These are phyloP conservation scores for Neonectria punicea DNA, from an alignment of 2,329 filamentous ascomycete genomes.

Conservation along the genomic window DNA sequence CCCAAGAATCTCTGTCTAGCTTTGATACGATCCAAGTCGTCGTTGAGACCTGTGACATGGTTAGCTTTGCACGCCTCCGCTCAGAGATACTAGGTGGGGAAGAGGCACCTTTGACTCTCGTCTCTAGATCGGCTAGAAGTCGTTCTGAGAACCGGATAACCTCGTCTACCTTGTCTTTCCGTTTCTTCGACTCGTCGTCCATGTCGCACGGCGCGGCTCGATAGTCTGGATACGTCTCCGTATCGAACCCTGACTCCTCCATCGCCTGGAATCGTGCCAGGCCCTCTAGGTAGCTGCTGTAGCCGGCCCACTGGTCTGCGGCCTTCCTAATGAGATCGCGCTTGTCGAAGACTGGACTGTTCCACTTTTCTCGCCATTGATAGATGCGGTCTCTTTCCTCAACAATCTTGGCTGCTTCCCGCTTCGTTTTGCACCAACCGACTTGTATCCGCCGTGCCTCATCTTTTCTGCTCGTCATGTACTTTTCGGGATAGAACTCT, in stretches of 20 bases:
- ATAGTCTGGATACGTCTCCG: slow-evolving; percentile 51
- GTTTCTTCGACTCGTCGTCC: slow-evolving; percentile 46
- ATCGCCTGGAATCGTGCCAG: slow-evolving; percentile 51
- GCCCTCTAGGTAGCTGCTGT: slow-evolving; percentile 50
- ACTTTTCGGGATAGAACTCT: slow-evolving; percentile 65
- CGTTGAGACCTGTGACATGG: slow-evolving; percentile 41
- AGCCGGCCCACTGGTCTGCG: slow-evolving; percentile 46
- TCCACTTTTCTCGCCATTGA: slow-evolving; percentile 44
- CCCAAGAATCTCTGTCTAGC: slow-evolving; percentile 53
- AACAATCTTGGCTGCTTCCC: slow-evolving; percentile 37
- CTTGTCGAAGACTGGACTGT: slow-evolving; percentile 42
- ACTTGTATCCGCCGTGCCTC: slow-evolving; percentile 58
- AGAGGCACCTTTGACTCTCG: slow-evolving; percentile 50
- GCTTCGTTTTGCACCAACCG: slow-evolving; percentile 48
- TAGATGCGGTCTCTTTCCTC: slow-evolving; percentile 42
- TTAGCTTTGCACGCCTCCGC: slow-evolving; percentile 31
- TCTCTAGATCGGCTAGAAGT: slow-evolving; percentile 49
- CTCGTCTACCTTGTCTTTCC: slow-evolving; percentile 46
- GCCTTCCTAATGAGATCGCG: slow-evolving; percentile 45
- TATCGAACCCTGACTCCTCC: slow-evolving; percentile 51
- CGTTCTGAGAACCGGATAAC: slow-evolving; percentile 48
- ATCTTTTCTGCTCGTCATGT: slow-evolving; percentile 56
- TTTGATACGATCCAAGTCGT: slow-evolving; percentile 46
- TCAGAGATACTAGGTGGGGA: not conserved
- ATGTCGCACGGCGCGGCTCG: slow-evolving; percentile 51